Conservation (phyloP, 169 alveolate species). For the Amoebophrya sp. region DNA sequence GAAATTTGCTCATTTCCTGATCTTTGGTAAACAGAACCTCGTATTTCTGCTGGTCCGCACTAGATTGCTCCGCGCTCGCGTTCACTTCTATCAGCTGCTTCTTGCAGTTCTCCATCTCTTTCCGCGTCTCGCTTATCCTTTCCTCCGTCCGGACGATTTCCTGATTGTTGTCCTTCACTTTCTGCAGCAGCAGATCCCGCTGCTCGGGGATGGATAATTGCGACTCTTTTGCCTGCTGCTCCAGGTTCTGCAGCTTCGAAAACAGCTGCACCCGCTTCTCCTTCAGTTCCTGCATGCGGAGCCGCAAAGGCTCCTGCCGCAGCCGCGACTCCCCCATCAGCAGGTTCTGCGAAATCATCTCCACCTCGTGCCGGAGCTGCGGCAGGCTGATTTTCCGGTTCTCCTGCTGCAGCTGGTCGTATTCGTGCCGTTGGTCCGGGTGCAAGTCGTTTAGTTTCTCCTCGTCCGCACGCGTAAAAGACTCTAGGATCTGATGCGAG, state of each 20-base stretch:
- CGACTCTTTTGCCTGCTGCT: not conserved
- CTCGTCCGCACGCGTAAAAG: constrained; percentile 56
- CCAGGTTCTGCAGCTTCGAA: not conserved
- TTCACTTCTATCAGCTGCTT: not conserved
- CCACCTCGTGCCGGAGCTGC: not conserved
- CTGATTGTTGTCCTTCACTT: constrained; percentile 52
- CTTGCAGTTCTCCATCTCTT: not conserved
- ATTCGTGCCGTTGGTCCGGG: constrained; percentile 66
- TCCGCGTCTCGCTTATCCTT: constrained; percentile 27
- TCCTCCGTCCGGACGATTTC: constrained; percentile 45
- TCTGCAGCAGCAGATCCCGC: constrained; percentile 65
- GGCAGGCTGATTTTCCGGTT: constrained; percentile 49
- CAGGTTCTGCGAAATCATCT: not conserved
- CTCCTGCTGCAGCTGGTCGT: constrained; percentile 56
- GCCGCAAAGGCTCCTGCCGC: not conserved
- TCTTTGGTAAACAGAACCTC: constrained; percentile 46
- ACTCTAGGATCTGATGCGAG: constrained; percentile 43
- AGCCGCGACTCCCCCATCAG: not conserved
- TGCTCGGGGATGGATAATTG: constrained; percentile 64
- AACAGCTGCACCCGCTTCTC: not conserved
- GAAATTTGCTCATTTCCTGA: not conserved
- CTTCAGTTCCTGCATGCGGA: not conserved
- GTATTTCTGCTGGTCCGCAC: constrained; percentile 41
- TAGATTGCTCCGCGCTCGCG: constrained; percentile 32
- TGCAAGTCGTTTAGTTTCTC: constrained; percentile 65